A percentile compares a stretch with the other conserved stretches of the same genome.
Evolutionary conservation across 768 basidiomycete species (phyloP).

Genomic region (Pulveroboletus sp.): DNA sequence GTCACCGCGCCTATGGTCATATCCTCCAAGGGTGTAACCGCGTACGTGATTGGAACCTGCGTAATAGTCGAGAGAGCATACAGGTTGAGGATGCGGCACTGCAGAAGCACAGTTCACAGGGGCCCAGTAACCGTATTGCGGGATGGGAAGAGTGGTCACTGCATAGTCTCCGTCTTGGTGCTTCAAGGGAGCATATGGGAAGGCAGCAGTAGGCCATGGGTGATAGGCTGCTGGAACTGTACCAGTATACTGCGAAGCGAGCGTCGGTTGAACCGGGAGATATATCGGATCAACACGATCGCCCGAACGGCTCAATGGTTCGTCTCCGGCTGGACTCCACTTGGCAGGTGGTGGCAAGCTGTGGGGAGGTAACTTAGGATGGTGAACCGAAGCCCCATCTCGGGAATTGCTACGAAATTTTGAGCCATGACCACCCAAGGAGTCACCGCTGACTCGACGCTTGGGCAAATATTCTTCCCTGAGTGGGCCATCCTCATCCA

Average conservation of each 20-base stretch:
- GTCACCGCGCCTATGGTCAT: slow-evolving; percentile 50
- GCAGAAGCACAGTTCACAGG: slow-evolving; percentile 33
- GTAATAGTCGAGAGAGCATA: slow-evolving; percentile 48
- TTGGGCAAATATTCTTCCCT: slow-evolving; percentile 77
- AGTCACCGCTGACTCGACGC: slow-evolving; percentile 41
- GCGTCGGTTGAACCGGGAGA: slow-evolving; percentile 56
- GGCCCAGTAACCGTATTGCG: slow-evolving; percentile 24
- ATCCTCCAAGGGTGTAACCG: slow-evolving; percentile 57
- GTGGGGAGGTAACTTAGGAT: slow-evolving; percentile 8
- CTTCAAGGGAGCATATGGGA: slow-evolving; percentile 23
- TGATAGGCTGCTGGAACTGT: slow-evolving; percentile 31
- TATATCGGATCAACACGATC: slow-evolving; percentile 55
- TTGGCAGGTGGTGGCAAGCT: slow-evolving; percentile 67
- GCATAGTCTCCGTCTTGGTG: slow-evolving; percentile 15
- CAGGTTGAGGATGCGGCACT: slow-evolving; percentile 54
- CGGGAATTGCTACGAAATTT: slow-evolving; percentile 2
- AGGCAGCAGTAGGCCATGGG: slow-evolving; percentile 19
- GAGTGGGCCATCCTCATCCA: slow-evolving; percentile 80
- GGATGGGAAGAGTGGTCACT: slow-evolving; percentile 6
- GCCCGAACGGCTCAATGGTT: slow-evolving; percentile 58
- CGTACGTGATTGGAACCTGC: slow-evolving; percentile 48
- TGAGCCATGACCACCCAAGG: background rate
- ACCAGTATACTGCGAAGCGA: slow-evolving; percentile 35
- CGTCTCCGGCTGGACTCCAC: slow-evolving; percentile 80
- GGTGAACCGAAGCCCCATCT: slow-evolving; percentile 1